These are phyloP conservation scores for Pisolithus thermaeus DNA, from an alignment of 1,284 basidiomycete species.

Conservation along the genomic window DNA sequence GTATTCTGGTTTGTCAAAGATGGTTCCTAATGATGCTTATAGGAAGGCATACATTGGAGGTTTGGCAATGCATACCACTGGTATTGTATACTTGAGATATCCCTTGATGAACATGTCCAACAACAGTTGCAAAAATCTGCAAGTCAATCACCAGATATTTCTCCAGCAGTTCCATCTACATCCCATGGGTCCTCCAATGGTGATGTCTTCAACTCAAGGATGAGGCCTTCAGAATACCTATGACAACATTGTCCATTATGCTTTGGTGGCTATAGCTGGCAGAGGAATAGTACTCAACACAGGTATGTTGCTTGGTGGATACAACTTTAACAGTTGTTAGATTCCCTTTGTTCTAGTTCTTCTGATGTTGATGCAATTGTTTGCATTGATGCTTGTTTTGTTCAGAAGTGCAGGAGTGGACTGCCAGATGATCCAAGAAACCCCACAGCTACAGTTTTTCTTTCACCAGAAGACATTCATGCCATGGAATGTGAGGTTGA, in stretches of 20 bases:
- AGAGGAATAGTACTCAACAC: background rate
- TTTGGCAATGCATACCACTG: constrained; percentile 7
- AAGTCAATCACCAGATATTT: background rate
- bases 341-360: background rate
- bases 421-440: constrained; percentile 1
- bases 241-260: constrained; percentile 5
- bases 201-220: background rate
- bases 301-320: constrained; percentile 1
- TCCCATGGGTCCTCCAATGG: background rate
- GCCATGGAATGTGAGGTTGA: constrained; percentile 4
- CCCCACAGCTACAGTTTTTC: constrained; percentile 6
- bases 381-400: constrained; percentile 9
- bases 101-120: background rate
- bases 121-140: background rate
- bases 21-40: background rate
- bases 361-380: constrained; percentile 4
- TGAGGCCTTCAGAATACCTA: constrained; percentile 5
- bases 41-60: constrained; percentile 4
- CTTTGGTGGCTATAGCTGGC: constrained; percentile 4
- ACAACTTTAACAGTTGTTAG: background rate
- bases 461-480: constrained; percentile 4
- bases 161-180: background rate
- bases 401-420: constrained; percentile 2
- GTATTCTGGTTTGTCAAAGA: no score
- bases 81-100: constrained; percentile 6